phyloP scores from a whole-genome alignment of 345 rosid genomes.

The Arabidopsis suecica region DNA sequence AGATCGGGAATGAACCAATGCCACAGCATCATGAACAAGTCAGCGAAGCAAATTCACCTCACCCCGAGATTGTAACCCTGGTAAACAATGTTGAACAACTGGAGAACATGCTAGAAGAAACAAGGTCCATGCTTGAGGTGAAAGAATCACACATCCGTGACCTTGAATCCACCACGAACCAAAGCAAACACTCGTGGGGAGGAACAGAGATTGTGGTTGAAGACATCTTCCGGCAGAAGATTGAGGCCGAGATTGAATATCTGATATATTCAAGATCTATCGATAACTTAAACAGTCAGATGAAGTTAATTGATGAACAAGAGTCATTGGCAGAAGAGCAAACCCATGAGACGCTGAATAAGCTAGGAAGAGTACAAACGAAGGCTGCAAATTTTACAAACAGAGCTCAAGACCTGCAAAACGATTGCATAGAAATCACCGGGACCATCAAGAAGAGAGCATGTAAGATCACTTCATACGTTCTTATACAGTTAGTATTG shows the following conservation, averaged over 20 bases:
- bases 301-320: conserved; percentile 48
- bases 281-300: conserved; percentile 51
- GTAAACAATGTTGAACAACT: conserved; percentile 54
- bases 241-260: conserved; percentile 84
- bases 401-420: conserved; percentile 58
- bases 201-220: conserved; percentile 60
- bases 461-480: conserved; percentile 53
- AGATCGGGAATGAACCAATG: conserved; percentile 54
- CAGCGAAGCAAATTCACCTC: conserved; percentile 49
- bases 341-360: conserved; percentile 43
- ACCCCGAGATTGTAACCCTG: conserved; percentile 43
- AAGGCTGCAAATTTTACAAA: conserved; percentile 53
- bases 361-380: conserved; percentile 55
- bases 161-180: conserved; percentile 56
- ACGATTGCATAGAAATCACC: conserved; percentile 45
- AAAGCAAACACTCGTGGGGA: conserved; percentile 9
- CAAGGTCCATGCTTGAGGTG: conserved; percentile 49
- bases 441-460: conserved; percentile 57
- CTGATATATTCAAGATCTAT: conserved; percentile 55
- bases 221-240: conserved; percentile 65
- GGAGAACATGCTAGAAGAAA: conserved; percentile 58
- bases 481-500: conserved; percentile 62
- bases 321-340: conserved; percentile 53
- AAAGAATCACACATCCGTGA: conserved; percentile 62
- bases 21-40: conserved; percentile 34